Evolutionary conservation across 148 eudicot genomes (phyloP).

Genomic region (Persicaria maculosa): DNA sequence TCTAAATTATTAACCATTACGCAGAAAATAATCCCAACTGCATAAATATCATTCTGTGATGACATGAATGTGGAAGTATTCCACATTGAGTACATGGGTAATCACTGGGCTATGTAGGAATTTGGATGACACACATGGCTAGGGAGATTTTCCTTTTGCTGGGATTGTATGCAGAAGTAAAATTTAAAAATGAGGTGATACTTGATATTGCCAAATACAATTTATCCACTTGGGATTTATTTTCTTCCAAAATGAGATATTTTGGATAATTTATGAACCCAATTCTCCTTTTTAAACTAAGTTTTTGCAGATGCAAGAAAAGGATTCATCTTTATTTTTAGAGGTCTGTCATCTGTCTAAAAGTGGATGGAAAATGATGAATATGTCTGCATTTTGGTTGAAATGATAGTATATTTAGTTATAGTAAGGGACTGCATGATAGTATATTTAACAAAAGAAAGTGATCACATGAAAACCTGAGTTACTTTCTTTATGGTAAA

Average conservation of each 20-base stretch:
- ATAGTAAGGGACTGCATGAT: too few relatives aligned
- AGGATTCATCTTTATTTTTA: background rate
- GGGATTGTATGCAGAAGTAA: background rate
- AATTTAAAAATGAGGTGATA: background rate
- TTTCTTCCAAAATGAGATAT: background rate
- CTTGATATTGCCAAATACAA: background rate
- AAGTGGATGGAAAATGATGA: background rate
- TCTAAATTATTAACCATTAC: background rate
- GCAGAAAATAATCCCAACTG: background rate
- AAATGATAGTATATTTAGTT: too few relatives aligned
- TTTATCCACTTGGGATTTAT: background rate
- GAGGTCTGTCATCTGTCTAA: background rate
- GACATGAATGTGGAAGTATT: background rate
- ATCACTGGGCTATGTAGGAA: background rate
- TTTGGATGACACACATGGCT: background rate
- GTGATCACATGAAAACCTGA: background rate
- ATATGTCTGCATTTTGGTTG: too few relatives aligned
- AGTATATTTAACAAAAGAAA: background rate
- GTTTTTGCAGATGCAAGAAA: background rate
- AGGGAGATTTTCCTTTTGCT: background rate
- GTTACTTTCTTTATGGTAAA: background rate
- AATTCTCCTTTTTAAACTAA: background rate
- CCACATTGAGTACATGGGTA: background rate
- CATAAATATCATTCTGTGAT: background rate
- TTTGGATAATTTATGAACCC: background rate